Percentiles rank a stretch among this genome's conserved stretches.
Evolutionary conservation across 768 basidiomycete species (phyloP).

Genomic region (Mycena floridula): DNA sequence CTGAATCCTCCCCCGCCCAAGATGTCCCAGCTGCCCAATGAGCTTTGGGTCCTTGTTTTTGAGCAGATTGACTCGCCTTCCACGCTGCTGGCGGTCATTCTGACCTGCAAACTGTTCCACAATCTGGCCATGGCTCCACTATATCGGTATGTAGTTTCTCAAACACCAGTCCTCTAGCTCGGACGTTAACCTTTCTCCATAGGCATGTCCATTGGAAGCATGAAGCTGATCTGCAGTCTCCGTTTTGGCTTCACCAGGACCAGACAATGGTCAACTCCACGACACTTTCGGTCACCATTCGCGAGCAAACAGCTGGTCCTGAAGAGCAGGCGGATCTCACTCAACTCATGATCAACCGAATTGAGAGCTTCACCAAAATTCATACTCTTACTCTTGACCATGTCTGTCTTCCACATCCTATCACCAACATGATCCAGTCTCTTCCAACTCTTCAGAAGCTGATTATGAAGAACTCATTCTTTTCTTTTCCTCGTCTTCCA

Average conservation of each 20-base stretch:
- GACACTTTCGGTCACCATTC: neutral
- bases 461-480: neutral
- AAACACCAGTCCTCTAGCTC: neutral
- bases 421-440: neutral
- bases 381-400: neutral
- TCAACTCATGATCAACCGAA: neutral
- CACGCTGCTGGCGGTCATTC: slow-evolving; percentile 6
- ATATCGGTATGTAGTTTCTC: neutral
- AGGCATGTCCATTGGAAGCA: no score
- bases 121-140: neutral
- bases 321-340: neutral
- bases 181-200: no score
- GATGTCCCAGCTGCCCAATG: slow-evolving; percentile 1
- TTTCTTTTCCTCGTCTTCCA: neutral
- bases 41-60: slow-evolving; percentile 1
- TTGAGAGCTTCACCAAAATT: neutral
- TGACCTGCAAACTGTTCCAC: neutral
- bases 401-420: neutral
- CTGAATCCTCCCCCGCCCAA: no score
- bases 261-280: neutral
- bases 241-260: neutral
- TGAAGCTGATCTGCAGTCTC: no score
- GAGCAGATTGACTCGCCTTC: slow-evolving; percentile 1
- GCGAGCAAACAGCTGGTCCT: neutral
- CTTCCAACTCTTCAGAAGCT: neutral